Percentiles rank a stretch among this genome's conserved stretches.
These are phyloP conservation scores for Ascochyta pisi DNA, from an alignment of 2,329 filamentous ascomycete genomes.

Conservation along the genomic window DNA sequence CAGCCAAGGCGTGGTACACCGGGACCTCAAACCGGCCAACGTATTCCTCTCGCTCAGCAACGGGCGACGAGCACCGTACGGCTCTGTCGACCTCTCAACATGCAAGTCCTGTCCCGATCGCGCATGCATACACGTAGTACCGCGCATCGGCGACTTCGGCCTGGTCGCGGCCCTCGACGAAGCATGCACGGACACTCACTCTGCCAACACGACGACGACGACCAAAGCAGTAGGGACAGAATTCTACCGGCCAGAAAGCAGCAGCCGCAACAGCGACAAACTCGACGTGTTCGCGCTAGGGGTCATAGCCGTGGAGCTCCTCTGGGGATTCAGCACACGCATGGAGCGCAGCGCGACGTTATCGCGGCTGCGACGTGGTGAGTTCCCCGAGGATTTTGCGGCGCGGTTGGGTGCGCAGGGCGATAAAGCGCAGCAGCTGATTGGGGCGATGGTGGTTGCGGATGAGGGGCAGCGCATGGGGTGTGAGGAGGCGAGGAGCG, in stretches of 20 bases:
- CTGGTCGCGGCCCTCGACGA: constrained; percentile 64
- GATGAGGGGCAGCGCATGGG: constrained; percentile 39
- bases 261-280: constrained; percentile 53
- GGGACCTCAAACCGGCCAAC: constrained; percentile 73
- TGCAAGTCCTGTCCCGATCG: constrained; percentile 55
- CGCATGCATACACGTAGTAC: constrained; percentile 56
- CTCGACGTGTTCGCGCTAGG: constrained; percentile 69
- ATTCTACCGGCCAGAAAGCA: constrained; percentile 63
- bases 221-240: constrained; percentile 65
- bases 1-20: constrained; percentile 65
- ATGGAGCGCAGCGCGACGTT: constrained; percentile 52
- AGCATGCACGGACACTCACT: constrained; percentile 28
- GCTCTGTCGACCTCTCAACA: constrained; percentile 55
- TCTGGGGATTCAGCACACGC: constrained; percentile 57
- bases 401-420: constrained; percentile 28
- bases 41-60: constrained; percentile 65
- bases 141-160: constrained; percentile 73
- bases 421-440: constrained; percentile 30
- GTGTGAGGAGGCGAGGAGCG: constrained; percentile 39
- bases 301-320: constrained; percentile 67
- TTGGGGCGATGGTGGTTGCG: constrained; percentile 42
- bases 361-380: constrained; percentile 39
- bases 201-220: neutral
- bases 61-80: constrained; percentile 45
- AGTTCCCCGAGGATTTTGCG: constrained; percentile 40